Conservation (phyloP, 345 rosid species). For the Citrus maxima region DNA sequence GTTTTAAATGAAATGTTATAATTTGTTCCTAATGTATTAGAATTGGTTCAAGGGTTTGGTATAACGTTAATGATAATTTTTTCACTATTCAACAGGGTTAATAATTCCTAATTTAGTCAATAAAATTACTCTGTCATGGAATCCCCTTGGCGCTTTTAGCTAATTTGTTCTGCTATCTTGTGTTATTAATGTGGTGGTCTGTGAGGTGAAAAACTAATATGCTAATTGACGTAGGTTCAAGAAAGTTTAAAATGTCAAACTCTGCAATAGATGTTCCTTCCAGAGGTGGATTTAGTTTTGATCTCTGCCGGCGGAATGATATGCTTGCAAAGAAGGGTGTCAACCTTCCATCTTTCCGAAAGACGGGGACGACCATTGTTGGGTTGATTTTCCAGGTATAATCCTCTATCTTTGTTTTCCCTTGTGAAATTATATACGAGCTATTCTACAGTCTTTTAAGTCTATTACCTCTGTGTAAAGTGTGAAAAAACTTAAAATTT, state of each 20-base stretch:
- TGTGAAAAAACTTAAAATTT: neutral
- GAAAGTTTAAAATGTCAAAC: slow-evolving; percentile 45
- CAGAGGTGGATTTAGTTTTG: slow-evolving; percentile 82
- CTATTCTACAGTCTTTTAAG: neutral
- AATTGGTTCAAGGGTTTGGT: neutral
- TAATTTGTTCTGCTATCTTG: neutral
- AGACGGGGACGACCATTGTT: slow-evolving; percentile 96
- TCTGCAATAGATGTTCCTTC: slow-evolving; percentile 44
- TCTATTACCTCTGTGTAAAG: neutral
- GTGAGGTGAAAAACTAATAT: neutral
- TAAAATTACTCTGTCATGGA: neutral
- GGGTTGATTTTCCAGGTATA: slow-evolving; percentile 75
- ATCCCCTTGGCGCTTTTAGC: neutral
- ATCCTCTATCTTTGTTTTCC: neutral
- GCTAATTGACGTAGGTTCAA: slow-evolving; percentile 10
- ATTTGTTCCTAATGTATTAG: neutral
- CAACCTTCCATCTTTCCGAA: slow-evolving; percentile 60
- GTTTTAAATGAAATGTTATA: neutral
- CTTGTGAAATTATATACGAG: neutral
- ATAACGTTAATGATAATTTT: neutral
- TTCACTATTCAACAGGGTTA: no score
- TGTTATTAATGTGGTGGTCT: neutral
- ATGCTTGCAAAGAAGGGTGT: slow-evolving; percentile 68
- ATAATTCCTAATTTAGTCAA: neutral
- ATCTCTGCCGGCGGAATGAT: slow-evolving; percentile 77